phyloP scores from a whole-genome alignment of 257 asterid genomes.

The Capsicum baccatum region DNA sequence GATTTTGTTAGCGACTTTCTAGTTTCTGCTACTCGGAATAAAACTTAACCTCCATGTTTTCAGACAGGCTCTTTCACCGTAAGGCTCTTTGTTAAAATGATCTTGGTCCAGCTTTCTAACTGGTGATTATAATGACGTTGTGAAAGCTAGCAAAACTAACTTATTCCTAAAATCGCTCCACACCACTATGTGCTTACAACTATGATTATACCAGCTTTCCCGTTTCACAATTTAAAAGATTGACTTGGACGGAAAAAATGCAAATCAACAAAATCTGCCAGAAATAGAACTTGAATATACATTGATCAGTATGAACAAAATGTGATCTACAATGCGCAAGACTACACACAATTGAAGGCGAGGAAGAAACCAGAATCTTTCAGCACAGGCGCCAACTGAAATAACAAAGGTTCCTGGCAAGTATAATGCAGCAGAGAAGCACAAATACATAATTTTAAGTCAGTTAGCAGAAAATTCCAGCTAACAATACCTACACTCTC shows the following conservation, averaged over 20 bases:
- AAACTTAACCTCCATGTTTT: not conserved
- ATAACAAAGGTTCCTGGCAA: constrained; percentile 17
- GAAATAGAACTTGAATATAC: not conserved
- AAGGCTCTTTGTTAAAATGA: not conserved
- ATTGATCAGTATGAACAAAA: not conserved
- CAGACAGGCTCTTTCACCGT: not conserved
- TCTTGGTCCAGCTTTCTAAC: not conserved
- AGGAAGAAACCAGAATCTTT: not conserved
- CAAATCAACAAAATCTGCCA: constrained; percentile 10
- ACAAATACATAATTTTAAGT: not conserved
- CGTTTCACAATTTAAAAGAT: not conserved
- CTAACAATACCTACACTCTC: not conserved
- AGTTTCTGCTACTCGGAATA: not conserved
- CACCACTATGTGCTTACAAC: not conserved
- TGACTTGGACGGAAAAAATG: not conserved
- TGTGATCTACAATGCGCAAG: not conserved
- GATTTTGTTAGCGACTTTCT: not conserved
- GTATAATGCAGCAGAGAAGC: not conserved
- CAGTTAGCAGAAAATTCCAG: not conserved
- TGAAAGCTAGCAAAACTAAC: not conserved
- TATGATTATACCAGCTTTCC: not conserved
- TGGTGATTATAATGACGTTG: not conserved
- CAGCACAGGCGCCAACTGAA: not conserved
- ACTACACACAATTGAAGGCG: not conserved
- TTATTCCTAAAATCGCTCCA: not conserved